These are phyloP conservation scores for Turritis glabra DNA, from an alignment of 345 rosid genomes.

Conservation along the genomic window DNA sequence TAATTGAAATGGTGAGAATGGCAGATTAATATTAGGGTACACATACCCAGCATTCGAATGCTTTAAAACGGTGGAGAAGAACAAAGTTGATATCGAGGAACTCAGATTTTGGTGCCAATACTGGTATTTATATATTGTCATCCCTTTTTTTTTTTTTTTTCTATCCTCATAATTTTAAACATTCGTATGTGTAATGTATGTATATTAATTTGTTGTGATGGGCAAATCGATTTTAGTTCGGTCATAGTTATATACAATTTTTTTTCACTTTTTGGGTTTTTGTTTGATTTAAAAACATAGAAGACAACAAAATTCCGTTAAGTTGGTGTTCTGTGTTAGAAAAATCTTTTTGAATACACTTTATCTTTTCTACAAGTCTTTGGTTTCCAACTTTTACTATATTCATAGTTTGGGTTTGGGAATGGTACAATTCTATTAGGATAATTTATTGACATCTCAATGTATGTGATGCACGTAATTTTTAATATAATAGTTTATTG, in stretches of 20 bases:
- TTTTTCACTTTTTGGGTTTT: too few relatives aligned
- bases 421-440: neutral
- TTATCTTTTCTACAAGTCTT: constrained; percentile 1
- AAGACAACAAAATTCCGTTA: neutral
- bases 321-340: neutral
- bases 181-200: too few relatives aligned
- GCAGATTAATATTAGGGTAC: constrained; percentile 82
- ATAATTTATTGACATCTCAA: neutral
- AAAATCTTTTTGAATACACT: neutral
- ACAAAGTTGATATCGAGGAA: constrained; percentile 69
- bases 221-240: neutral
- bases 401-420: too few relatives aligned
- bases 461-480: constrained; percentile 27
- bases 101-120: constrained; percentile 96
- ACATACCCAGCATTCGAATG: constrained; percentile 94
- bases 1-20: neutral
- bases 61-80: constrained; percentile 83
- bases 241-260: too few relatives aligned
- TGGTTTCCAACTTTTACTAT: neutral
- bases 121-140: constrained; percentile 48
- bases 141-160: neutral
- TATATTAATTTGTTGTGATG: neutral
- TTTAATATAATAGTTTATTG: neutral
- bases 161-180: neutral
- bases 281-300: neutral